phyloP scores from a whole-genome alignment of 1,139 yeast genomes.

The Candida mesenterica region DNA sequence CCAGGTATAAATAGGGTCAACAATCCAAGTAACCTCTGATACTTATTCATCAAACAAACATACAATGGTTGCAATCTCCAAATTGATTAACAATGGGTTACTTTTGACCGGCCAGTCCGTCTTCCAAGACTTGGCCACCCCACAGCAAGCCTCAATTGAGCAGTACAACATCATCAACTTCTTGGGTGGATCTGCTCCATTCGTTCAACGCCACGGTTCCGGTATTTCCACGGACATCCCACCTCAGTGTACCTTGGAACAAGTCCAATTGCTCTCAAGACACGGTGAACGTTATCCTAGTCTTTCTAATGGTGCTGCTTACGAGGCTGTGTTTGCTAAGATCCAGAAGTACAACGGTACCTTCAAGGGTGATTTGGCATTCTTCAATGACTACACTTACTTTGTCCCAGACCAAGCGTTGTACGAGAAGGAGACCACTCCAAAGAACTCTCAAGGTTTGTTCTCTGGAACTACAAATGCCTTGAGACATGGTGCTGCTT shows the following conservation, averaged over 20 bases:
- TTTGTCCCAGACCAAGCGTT: conserved; percentile 26
- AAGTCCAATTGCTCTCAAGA: conserved; percentile 61
- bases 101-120: conserved; percentile 25
- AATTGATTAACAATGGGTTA: conserved; percentile 27
- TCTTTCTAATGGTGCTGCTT: conserved; percentile 10
- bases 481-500: conserved; percentile 32
- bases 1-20: too few species aligned
- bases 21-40: too few species aligned
- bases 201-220: conserved; percentile 41
- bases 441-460: conserved; percentile 14
- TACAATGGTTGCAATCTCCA: conserved; percentile 34
- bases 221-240: conserved; percentile 52
- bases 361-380: conserved; percentile 30
- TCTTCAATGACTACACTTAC: conserved; percentile 33
- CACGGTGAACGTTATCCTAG: conserved; percentile 76
- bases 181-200: conserved; percentile 51
- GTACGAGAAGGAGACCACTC: conserved; percentile 25
- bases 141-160: conserved; percentile 37
- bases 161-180: conserved; percentile 42
- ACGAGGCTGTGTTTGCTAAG: conserved; percentile 19
- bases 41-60: too few species aligned
- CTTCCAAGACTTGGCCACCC: conserved; percentile 33
- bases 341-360: conserved; percentile 23
- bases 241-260: conserved; percentile 53
- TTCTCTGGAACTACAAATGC: conserved; percentile 31